These are phyloP conservation scores for Coccinonectria pachysandricola DNA, from an alignment of 2,329 filamentous ascomycete species.

Conservation along the genomic window DNA sequence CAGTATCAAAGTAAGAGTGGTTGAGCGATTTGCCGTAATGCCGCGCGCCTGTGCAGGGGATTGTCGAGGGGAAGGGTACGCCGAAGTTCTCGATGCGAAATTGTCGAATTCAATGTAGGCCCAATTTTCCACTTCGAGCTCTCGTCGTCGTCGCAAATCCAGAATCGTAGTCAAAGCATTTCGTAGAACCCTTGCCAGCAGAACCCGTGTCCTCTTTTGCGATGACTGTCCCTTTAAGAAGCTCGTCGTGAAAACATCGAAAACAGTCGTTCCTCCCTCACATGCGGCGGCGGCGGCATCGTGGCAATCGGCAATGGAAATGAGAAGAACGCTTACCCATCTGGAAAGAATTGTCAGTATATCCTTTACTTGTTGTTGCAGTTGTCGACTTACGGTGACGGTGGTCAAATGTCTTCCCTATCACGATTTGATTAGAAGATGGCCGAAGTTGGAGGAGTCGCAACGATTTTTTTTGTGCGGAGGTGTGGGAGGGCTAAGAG, in stretches of 20 bases:
- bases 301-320: constrained; percentile 9
- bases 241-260: too few species aligned
- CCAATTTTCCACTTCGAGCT: too few species aligned
- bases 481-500: constrained; percentile 29
- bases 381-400: constrained; percentile 40
- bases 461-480: constrained; percentile 34
- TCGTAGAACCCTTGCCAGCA: too few species aligned
- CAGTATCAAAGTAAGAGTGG: constrained; percentile 16
- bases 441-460: constrained; percentile 27
- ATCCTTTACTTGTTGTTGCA: too few species aligned
- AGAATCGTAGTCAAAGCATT: too few species aligned
- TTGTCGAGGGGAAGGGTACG: too few species aligned
- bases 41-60: constrained; percentile 4
- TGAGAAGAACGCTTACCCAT: constrained; percentile 46
- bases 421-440: constrained; percentile 31
- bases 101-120: constrained; percentile 9
- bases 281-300: constrained; percentile 16
- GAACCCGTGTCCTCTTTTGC: too few species aligned
- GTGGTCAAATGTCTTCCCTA: constrained; percentile 33
- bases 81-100: background rate
- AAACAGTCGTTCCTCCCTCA: constrained; percentile 9
- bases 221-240: too few species aligned
- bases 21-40: constrained; percentile 5
- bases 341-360: too few species aligned
- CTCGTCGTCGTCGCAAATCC: too few species aligned